Conservation (phyloP, 352 stramenopile genomes). For the Salisapilia sapeloensis region DNA sequence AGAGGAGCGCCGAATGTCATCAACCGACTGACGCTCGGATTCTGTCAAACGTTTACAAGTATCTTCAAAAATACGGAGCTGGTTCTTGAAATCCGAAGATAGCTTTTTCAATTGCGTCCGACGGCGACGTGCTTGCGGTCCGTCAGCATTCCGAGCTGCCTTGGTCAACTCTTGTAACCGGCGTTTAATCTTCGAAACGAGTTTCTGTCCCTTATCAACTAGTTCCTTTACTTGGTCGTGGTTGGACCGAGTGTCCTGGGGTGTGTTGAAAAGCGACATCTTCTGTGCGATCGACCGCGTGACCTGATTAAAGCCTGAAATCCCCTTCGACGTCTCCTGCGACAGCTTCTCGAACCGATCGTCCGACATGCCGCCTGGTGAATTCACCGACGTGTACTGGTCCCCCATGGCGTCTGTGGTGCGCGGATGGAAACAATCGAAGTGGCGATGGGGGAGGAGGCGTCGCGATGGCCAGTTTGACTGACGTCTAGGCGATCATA, state of each 20-base stretch:
- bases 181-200: conserved; percentile 60
- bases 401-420: conserved; percentile 25
- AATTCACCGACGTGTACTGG: conserved; percentile 43
- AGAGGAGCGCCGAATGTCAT: conserved; percentile 68
- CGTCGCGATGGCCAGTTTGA: no score
- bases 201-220: conserved; percentile 68
- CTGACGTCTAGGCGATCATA: no score
- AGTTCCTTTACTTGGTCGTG: conserved; percentile 68
- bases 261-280: conserved; percentile 72
- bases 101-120: conserved; percentile 69
- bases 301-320: conserved; percentile 75
- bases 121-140: conserved; percentile 21
- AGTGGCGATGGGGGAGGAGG: no score
- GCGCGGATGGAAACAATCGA: neutral
- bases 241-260: conserved; percentile 70
- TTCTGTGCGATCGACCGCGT: conserved; percentile 75
- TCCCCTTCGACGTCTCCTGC: conserved; percentile 69
- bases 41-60: conserved; percentile 51
- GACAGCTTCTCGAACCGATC: conserved; percentile 62
- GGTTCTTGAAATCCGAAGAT: conserved; percentile 71
- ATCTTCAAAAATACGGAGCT: conserved; percentile 55
- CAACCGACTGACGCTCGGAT: conserved; percentile 53
- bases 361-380: conserved; percentile 28
- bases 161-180: conserved; percentile 64
- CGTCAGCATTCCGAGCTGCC: conserved; percentile 13